A percentile compares a stretch with the other conserved stretches of the same genome.
These are phyloP conservation scores for Xylaria sp. DNA, from an alignment of 495 filamentous ascomycete genomes.

Conservation along the genomic window DNA sequence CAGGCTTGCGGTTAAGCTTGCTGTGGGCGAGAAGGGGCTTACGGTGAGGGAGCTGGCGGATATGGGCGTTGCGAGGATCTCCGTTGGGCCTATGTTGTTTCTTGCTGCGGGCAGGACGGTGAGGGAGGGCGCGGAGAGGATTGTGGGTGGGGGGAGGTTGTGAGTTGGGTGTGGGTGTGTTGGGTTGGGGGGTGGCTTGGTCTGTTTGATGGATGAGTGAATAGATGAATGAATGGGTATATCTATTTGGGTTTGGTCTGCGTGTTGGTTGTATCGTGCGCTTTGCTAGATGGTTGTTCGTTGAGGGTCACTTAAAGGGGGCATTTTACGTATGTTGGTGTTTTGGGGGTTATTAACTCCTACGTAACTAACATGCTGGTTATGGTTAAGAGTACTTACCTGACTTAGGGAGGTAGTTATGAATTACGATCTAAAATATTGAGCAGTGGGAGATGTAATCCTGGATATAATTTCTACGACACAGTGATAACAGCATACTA, in stretches of 20 bases:
- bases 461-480: not conserved
- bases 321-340: not conserved
- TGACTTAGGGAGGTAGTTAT: too few species aligned
- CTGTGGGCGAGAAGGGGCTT: conserved; percentile 22
- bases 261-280: not conserved
- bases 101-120: conserved; percentile 32
- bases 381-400: too few species aligned
- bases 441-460: not conserved
- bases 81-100: conserved; percentile 32
- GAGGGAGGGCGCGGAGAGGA: conserved; percentile 40
- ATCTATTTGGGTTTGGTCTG: not conserved
- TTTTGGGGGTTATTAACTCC: too few species aligned
- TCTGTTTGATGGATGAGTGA: too few species aligned
- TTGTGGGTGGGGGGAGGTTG: conserved; percentile 19
- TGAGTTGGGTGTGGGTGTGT: not conserved
- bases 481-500: not conserved
- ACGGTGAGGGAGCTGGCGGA: conserved; percentile 43
- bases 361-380: too few species aligned
- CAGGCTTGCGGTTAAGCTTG: conserved; percentile 48
- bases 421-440: not conserved
- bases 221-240: too few species aligned
- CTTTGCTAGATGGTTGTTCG: too few species aligned
- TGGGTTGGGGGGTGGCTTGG: not conserved
- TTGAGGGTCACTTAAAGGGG: not conserved
- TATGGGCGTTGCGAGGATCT: conserved; percentile 52